A percentile compares a stretch with the other conserved stretches of the same genome.
These are phyloP conservation scores for Funneliformis geosporum DNA, from an alignment of 192 early-diverging fungal genomes.

Conservation along the genomic window DNA sequence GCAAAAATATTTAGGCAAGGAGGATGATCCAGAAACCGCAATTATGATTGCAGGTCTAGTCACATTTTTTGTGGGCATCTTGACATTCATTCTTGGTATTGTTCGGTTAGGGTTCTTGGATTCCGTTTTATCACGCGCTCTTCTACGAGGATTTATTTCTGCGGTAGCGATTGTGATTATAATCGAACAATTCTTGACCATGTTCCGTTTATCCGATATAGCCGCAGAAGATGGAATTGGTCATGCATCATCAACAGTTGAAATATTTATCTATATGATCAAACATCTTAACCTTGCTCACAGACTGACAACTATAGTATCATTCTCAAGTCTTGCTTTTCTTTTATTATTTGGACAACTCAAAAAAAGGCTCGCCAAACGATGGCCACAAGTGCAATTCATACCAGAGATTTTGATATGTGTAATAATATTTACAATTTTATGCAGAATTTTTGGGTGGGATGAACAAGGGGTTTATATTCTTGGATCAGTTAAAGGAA, in stretches of 20 bases:
- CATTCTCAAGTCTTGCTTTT: slow-evolving; percentile 69
- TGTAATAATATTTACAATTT: slow-evolving; percentile 72
- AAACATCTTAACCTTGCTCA: slow-evolving; percentile 68
- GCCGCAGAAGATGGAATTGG: slow-evolving; percentile 51
- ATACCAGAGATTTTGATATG: slow-evolving; percentile 91
- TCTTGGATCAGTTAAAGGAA: slow-evolving; percentile 74
- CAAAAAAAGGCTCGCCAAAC: slow-evolving; percentile 56
- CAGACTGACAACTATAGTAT: slow-evolving; percentile 67
- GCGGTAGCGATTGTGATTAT: slow-evolving; percentile 92
- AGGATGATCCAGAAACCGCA: slow-evolving; percentile 48
- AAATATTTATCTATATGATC: slow-evolving; percentile 71
- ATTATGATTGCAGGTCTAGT: slow-evolving; percentile 71
- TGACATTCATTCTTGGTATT: slow-evolving; percentile 92
- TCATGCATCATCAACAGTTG: slow-evolving; percentile 77
- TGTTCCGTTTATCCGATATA: slow-evolving; percentile 64
- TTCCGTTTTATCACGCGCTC: slow-evolving; percentile 88
- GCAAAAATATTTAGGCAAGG: slow-evolving; percentile 45
- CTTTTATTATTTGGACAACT: slow-evolving; percentile 57
- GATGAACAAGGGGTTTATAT: slow-evolving; percentile 71
- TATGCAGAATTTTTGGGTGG: slow-evolving; percentile 69
- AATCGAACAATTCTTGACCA: slow-evolving; percentile 79
- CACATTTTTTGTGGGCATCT: slow-evolving; percentile 86
- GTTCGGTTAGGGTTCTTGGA: slow-evolving; percentile 98
- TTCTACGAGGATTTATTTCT: slow-evolving; percentile 94
- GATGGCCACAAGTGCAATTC: slow-evolving; percentile 65